phyloP scores from a whole-genome alignment of 306 rosid species.

The Sicyos baderoa region DNA sequence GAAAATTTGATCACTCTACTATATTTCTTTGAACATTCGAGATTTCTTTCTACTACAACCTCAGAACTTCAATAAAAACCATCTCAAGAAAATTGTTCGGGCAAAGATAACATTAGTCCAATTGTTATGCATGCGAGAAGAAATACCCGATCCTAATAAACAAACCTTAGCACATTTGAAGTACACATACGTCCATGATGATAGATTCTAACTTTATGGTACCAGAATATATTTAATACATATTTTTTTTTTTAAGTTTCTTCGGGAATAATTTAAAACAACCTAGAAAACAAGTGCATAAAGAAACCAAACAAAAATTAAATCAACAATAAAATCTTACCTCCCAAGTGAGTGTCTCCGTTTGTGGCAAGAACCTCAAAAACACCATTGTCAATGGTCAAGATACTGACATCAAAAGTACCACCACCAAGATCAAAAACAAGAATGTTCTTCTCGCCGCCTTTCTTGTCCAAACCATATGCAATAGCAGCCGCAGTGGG shows the following conservation, averaged over 20 bases:
- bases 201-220: background rate
- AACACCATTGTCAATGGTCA: conserved; percentile 97
- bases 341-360: conserved; percentile 99
- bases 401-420: conserved; percentile 91
- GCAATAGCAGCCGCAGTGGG: conserved; percentile 99
- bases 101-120: conserved; percentile 1
- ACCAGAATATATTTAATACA: no score
- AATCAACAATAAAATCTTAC: conserved; percentile 29
- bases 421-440: conserved; percentile 99
- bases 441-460: conserved; percentile 97
- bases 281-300: background rate
- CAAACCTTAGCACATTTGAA: background rate
- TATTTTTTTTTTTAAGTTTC: background rate
- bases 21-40: conserved; percentile 1
- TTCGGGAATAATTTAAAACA: background rate
- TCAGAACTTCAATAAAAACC: background rate
- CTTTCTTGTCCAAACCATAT: conserved; percentile 93
- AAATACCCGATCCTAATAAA: background rate
- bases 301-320: background rate
- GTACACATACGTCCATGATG: background rate
- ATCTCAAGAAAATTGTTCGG: background rate
- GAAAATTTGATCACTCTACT: background rate
- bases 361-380: conserved; percentile 93
- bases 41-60: background rate
- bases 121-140: background rate